These are phyloP conservation scores for Leccinum sublutescens DNA, from an alignment of 768 basidiomycete species.

Conservation along the genomic window DNA sequence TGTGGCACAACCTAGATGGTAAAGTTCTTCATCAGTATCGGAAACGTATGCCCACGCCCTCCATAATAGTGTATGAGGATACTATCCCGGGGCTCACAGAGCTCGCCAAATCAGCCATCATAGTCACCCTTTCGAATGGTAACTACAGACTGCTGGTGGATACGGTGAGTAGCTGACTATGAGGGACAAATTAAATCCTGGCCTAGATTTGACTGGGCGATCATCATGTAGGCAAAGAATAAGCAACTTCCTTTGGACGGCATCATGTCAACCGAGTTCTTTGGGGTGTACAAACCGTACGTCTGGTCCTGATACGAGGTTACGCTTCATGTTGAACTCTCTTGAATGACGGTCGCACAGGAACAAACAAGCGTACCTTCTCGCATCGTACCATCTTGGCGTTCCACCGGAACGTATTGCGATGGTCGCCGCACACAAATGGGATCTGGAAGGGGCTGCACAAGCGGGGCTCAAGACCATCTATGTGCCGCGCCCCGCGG, in stretches of 20 bases:
- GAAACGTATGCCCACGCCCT: background rate
- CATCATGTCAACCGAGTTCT: constrained; percentile 59
- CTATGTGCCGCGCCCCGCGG: constrained; percentile 52
- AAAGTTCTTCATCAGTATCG: background rate
- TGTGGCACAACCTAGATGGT: constrained; percentile 65
- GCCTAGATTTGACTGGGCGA: background rate
- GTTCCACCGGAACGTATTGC: constrained; percentile 46
- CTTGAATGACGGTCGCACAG: constrained; percentile 12
- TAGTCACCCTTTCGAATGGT: constrained; percentile 61
- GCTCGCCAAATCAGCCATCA: constrained; percentile 50
- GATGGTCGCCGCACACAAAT: constrained; percentile 65
- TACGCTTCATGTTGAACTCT: background rate
- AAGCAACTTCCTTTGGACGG: constrained; percentile 64
- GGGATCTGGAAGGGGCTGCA: constrained; percentile 55
- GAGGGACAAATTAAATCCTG: background rate
- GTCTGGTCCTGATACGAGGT: constrained; percentile 17
- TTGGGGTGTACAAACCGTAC: constrained; percentile 65
- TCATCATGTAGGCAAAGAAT: constrained; percentile 49
- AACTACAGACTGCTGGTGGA: constrained; percentile 60
- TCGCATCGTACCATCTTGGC: constrained; percentile 47
- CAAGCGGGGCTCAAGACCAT: constrained; percentile 54
- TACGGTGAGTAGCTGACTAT: constrained; percentile 40
- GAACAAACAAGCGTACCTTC: constrained; percentile 48
- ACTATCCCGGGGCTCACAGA: constrained; percentile 44
- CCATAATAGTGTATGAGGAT: constrained; percentile 56